Evolutionary conservation across 768 basidiomycete genomes (phyloP).

Genomic region (Pulveroboletus sp.): DNA sequence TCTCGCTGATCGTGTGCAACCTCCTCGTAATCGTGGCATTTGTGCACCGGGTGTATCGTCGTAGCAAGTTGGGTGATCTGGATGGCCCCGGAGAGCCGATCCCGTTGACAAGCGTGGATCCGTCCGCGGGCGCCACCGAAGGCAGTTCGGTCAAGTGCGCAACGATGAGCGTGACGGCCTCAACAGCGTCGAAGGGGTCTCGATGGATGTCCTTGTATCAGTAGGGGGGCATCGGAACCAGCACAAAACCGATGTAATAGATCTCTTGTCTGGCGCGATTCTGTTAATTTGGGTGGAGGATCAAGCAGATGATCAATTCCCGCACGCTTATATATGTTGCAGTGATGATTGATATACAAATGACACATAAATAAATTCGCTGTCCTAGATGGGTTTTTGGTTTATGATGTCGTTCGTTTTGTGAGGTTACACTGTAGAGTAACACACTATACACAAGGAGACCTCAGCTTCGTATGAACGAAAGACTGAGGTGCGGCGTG

Average conservation of each 20-base stretch:
- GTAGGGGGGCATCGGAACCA: background rate
- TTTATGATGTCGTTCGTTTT: too few relatives aligned
- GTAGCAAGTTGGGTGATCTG: slow-evolving; percentile 1
- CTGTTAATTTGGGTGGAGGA: background rate
- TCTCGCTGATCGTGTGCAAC: slow-evolving; percentile 24
- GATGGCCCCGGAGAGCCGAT: background rate
- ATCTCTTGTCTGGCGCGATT: background rate
- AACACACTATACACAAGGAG: too few relatives aligned
- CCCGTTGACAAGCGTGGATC: slow-evolving; percentile 16
- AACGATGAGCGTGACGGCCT: background rate
- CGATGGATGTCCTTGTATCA: background rate
- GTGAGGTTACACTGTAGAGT: too few relatives aligned
- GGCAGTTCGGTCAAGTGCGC: background rate
- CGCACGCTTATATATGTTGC: background rate
- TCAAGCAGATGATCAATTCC: background rate
- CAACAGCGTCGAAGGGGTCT: background rate
- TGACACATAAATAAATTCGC: too few relatives aligned
- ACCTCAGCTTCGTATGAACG: too few relatives aligned
- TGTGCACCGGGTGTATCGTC: slow-evolving; percentile 12
- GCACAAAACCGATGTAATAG: background rate
- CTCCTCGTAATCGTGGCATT: slow-evolving; percentile 24
- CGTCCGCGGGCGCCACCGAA: slow-evolving; percentile 1
- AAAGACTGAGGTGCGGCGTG: too few relatives aligned
- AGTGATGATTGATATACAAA: background rate
- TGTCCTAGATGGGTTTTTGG: too few relatives aligned